These are phyloP conservation scores for Neofusicoccum cordaticola DNA, from an alignment of 2,329 filamentous ascomycete genomes.

Conservation along the genomic window DNA sequence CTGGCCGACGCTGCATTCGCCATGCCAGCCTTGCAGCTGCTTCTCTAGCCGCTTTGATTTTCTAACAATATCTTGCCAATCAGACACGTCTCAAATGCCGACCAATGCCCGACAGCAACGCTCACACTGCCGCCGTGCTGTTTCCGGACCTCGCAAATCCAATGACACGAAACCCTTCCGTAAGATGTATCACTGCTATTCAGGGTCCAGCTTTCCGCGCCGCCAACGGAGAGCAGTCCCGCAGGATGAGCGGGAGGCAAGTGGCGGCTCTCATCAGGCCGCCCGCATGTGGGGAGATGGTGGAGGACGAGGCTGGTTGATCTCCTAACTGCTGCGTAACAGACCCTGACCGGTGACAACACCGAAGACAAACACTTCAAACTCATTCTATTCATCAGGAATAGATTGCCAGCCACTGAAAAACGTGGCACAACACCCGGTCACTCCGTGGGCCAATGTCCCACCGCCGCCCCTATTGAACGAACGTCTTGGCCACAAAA, in stretches of 20 bases:
- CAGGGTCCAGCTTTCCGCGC: neutral
- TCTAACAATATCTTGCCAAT: neutral
- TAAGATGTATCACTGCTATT: neutral
- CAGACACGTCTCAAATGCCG: neutral
- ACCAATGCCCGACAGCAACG: neutral
- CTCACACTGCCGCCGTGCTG: neutral
- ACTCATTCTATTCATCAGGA: too few species aligned
- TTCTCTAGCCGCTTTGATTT: neutral
- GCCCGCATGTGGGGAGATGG: conserved; percentile 1
- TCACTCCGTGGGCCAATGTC: neutral
- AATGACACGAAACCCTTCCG: neutral
- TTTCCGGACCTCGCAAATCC: too few species aligned
- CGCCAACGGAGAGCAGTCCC: neutral
- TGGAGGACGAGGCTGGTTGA: neutral
- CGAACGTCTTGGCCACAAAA: conserved; percentile 18
- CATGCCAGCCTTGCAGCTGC: neutral
- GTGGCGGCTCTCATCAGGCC: neutral
- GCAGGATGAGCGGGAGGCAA: neutral
- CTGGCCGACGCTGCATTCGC: too few species aligned
- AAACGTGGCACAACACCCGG: too few species aligned
- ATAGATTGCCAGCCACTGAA: too few species aligned
- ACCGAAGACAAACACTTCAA: too few species aligned
- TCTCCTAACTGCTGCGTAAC: neutral
- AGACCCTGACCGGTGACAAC: neutral
- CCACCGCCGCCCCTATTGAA: neutral